A percentile compares a stretch with the other conserved stretches of the same genome.
phyloP scores from a whole-genome alignment of 257 asterid genomes.

The Marsdenia floribunda region DNA sequence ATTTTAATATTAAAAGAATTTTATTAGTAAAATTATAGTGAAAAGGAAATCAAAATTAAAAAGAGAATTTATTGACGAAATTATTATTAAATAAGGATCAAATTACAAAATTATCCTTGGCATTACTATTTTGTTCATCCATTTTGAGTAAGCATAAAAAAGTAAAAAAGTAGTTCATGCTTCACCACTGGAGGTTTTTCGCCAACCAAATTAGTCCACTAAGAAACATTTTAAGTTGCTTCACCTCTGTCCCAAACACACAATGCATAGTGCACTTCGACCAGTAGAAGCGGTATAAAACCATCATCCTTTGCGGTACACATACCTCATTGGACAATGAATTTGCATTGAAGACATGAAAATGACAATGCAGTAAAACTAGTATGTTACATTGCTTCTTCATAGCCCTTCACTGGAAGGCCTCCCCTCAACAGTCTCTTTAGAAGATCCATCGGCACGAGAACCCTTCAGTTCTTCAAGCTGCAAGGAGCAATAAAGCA shows the following conservation, averaged over 20 bases:
- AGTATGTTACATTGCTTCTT: not conserved
- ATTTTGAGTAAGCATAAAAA: too few species aligned
- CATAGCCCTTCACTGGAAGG: conserved; percentile 1
- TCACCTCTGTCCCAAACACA: not conserved
- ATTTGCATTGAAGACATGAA: not conserved
- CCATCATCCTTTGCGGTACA: not conserved
- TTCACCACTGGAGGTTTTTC: not conserved
- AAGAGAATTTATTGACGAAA: too few species aligned
- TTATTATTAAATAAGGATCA: too few species aligned
- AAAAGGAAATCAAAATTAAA: too few species aligned
- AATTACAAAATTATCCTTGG: too few species aligned
- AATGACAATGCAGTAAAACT: not conserved
- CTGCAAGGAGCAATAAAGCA: conserved; percentile 36
- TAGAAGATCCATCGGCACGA: conserved; percentile 32
- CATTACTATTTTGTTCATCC: too few species aligned
- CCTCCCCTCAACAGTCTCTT: conserved; percentile 18
- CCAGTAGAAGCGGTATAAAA: not conserved
- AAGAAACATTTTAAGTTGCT: not conserved
- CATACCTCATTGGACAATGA: not conserved
- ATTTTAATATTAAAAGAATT: too few species aligned
- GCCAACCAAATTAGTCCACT: not conserved
- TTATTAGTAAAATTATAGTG: too few species aligned
- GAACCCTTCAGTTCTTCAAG: conserved; percentile 49
- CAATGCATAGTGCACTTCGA: not conserved
- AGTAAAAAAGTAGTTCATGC: not conserved